Percentiles rank a stretch among this genome's conserved stretches.
These are phyloP conservation scores for Raddia distichophylla DNA, from an alignment of 176 grass and related monocot species.

Conservation along the genomic window DNA sequence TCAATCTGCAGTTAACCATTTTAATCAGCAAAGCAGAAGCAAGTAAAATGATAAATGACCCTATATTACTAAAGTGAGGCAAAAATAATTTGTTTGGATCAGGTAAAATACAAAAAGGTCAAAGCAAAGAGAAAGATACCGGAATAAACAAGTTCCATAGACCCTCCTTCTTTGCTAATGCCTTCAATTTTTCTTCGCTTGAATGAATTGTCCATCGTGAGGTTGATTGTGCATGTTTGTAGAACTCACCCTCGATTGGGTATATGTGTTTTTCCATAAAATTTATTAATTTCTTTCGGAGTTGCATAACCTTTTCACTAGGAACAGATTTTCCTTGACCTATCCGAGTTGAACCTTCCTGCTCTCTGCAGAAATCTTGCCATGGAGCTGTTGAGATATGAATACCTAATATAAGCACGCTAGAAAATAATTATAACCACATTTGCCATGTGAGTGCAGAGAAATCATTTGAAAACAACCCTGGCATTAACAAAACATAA, in stretches of 20 bases:
- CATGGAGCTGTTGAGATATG: conserved; percentile 32
- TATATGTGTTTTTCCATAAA: conserved; percentile 91
- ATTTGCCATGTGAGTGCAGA: conserved; percentile 2
- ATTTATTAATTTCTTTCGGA: conserved; percentile 70
- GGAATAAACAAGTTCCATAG: conserved; percentile 98
- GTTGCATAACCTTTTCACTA: conserved; percentile 72
- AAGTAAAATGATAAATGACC: conserved; percentile 23
- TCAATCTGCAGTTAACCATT: conserved; percentile 68
- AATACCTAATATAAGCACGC: conserved; percentile 42
- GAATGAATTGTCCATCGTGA: conserved; percentile 86
- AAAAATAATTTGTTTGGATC: background rate
- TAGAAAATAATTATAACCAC: conserved; percentile 22
- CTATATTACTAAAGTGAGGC: background rate
- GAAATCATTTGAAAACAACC: background rate
- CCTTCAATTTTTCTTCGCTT: conserved; percentile 77
- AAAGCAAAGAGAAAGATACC: conserved; percentile 48
- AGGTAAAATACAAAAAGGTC: background rate
- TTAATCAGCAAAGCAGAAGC: conserved; percentile 30
- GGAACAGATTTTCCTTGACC: conserved; percentile 71
- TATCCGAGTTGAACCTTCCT: conserved; percentile 25
- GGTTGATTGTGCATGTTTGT: conserved; percentile 74
- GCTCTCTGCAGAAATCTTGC: conserved; percentile 38
- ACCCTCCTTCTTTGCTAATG: conserved; percentile 71
- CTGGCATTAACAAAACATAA: background rate
- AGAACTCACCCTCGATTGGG: conserved; percentile 75